Base-by-base conservation (phyloP, 257 asterid genomes). In the Lithospermum erythrorhizon region DNA sequence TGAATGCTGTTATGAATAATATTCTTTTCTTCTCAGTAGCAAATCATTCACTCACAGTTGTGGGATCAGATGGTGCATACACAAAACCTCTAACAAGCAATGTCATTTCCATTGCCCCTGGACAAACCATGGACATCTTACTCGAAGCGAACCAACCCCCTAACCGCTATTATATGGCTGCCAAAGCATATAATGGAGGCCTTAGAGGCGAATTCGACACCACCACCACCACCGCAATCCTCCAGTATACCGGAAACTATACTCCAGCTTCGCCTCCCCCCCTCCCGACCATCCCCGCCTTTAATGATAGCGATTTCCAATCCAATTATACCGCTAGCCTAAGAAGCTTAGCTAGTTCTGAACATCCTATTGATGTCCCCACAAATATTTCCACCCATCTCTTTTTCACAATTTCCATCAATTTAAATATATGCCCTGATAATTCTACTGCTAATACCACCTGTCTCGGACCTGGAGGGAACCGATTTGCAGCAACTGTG, bases 341-440 rank as follows among this genome's bases (percentile, higher is more conserved):
- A 1, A 54, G 61, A 61, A 78, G 80, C 21, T 53, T 74, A 19
- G 70, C 75, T 0, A 65, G 32, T 30, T 17, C 29, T 29, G 58
- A 64, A 24, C 53, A 67, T 41, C 75, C 79, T 0, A n/a, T 55
- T 0, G 27, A 68, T 1, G 83, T 78, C 6, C 83, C 83, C 0
- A 9, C 8, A 16, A 51, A 49, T 1, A 48, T 65, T 20, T 59
- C 52, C 4, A 24, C 45, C 3, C 19, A 18, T 0, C 16, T 68
- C 0, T 14, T 51, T 1, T 29, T 21, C 7, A 71, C 83, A 0
- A 4, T 78, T 6, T 65, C 83, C 1, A 13, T 71, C 9, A 74
- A 70, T 23, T 6, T 57, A 16, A 11, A 60, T 13, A 78, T 70
- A 0, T 78, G 83, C 22, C 7, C 54, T 9, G 49, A 11, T 41